Base-by-base conservation (phyloP, 441 rosid species). In the Capsella rubella region DNA sequence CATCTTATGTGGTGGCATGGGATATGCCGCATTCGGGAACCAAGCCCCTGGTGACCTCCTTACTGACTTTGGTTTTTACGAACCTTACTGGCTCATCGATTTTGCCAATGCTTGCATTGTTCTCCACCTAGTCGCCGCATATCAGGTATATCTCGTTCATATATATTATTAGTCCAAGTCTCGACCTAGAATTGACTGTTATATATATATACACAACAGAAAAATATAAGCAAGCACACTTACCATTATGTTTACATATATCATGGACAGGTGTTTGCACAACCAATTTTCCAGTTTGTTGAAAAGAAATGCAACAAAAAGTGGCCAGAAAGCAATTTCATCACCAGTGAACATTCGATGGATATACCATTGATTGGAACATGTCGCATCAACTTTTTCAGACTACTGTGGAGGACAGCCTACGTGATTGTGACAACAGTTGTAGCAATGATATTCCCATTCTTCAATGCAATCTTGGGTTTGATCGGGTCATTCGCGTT, bases 51-150 rank as follows among this genome's bases (percentile, higher is more conserved):
- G 86, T 10, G 83, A 87, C 68, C 84, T 89, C 67, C 81, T 89
- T 28, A 85, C 90, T 4, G 90, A 85, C 18, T 86, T 87, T 39
- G 88, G 90, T 2, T 85, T 87, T 69, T 86, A 74, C 15, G 85
- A 87, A 25, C 89, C 95, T 42, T 86, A 69, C 65, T 89, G 89
- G 92, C 89, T 89, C 16, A 35, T 87, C 8, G 90, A 86, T 71
- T 42, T 89, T 8, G 95, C 84, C 5, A 89, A 86, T 64, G 51
- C 80, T 0, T 82, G 84, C 81, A 81, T 87, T 12, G 84, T 81
- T 59, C 21, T 87, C 10, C 95, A 89, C 67, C 69, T 77, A 6
- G 58, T 84, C 0, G 90, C 85, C 15, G 94, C 91, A 35, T 89
- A 89, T 66, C 91, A 87, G 82, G 91, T 85, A 67, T 34, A 59